These are phyloP conservation scores for Mucor mucedo DNA, from an alignment of 371 early-diverging fungal genomes.

Conservation along the genomic window DNA sequence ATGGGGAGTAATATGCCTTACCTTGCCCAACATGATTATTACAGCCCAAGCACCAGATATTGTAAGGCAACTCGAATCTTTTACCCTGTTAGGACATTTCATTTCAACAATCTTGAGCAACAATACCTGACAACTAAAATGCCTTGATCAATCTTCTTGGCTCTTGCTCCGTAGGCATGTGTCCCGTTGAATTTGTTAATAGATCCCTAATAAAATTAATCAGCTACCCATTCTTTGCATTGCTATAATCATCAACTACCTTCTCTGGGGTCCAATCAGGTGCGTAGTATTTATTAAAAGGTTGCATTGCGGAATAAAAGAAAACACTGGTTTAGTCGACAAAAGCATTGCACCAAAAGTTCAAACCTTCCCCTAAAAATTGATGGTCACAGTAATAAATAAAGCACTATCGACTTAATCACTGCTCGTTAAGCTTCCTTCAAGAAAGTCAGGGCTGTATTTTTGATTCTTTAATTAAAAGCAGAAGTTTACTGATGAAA, in stretches of 20 bases:
- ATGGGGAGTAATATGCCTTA: constrained; percentile 20
- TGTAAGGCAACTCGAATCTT: constrained; percentile 91
- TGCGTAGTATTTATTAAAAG: constrained; percentile 78
- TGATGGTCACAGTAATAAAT: too few species aligned
- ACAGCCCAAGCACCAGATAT: constrained; percentile 91
- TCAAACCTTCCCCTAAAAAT: too few species aligned
- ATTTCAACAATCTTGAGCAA: neutral
- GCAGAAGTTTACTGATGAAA: too few species aligned
- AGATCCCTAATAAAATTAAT: constrained; percentile 54
- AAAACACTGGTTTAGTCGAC: neutral
- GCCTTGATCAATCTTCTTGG: constrained; percentile 89
- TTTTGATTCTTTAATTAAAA: too few species aligned
- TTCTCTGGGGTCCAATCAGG: constrained; percentile 77
- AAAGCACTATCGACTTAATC: too few species aligned
- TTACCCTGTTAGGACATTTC: too few species aligned
- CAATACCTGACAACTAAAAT: constrained; percentile 82
- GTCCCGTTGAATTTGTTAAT: constrained; percentile 86
- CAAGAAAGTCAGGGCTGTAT: too few species aligned
- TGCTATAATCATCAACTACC: constrained; percentile 29
- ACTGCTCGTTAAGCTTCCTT: too few species aligned
- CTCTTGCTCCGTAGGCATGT: constrained; percentile 88
- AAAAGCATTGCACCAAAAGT: too few species aligned
- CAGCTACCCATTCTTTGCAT: neutral
- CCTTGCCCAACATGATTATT: constrained; percentile 86
- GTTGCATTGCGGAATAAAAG: constrained; percentile 47